These are phyloP conservation scores for Psilocybe cubensis DNA, from an alignment of 768 basidiomycete genomes.

Conservation along the genomic window DNA sequence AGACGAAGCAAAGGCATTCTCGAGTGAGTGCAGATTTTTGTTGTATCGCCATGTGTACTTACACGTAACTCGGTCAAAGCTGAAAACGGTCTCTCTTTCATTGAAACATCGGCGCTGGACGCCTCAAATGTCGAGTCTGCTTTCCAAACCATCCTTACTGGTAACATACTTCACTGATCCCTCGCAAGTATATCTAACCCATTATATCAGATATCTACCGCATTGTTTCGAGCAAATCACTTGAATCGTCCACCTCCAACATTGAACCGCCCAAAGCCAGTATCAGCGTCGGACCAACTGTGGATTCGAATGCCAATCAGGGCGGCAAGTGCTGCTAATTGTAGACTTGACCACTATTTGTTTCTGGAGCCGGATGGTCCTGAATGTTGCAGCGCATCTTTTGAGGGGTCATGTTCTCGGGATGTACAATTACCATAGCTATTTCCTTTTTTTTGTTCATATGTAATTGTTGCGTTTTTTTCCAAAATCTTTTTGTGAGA, in stretches of 20 bases:
- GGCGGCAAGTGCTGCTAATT: constrained; percentile 67
- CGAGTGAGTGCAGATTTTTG: constrained; percentile 55
- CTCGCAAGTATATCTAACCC: background rate
- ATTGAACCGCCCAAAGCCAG: constrained; percentile 84
- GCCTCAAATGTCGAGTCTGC: constrained; percentile 97
- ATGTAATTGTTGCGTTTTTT: constrained; percentile 21
- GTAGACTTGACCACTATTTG: background rate
- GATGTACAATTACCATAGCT: constrained; percentile 27
- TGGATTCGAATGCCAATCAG: constrained; percentile 60
- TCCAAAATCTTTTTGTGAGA: background rate
- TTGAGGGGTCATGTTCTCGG: constrained; percentile 21
- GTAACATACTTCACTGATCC: constrained; percentile 43
- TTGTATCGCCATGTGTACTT: constrained; percentile 7
- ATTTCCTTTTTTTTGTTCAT: constrained; percentile 18
- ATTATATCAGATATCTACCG: constrained; percentile 87
- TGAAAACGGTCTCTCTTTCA: constrained; percentile 92
- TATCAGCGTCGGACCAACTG: constrained; percentile 81
- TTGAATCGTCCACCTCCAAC: constrained; percentile 82
- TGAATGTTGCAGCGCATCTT: constrained; percentile 19
- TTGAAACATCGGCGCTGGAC: constrained; percentile 99
- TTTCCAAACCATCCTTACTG: constrained; percentile 95
- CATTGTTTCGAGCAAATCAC: constrained; percentile 93
- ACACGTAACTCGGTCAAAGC: constrained; percentile 45
- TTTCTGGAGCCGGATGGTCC: constrained; percentile 1
- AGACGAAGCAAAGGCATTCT: constrained; percentile 93